These are phyloP conservation scores for Schizosaccharomyces japonicus DNA, from an alignment of 805 yeast genomes.

Conservation along the genomic window DNA sequence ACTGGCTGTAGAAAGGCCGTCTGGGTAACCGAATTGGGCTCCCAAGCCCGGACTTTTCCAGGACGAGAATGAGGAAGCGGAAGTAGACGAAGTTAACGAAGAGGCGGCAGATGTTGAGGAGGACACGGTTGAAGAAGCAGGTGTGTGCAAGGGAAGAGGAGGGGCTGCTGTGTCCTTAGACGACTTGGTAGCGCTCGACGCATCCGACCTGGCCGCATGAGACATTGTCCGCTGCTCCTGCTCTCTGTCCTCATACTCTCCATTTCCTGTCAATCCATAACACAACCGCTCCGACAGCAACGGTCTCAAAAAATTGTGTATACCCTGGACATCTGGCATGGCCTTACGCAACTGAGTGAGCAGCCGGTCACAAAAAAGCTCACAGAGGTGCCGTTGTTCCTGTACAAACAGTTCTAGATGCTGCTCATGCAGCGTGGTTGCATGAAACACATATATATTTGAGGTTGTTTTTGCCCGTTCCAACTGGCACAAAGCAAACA, in stretches of 20 bases:
- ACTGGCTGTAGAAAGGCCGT: constrained; percentile 48
- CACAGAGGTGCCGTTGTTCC: background rate
- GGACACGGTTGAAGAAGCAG: no score
- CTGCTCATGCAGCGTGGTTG: background rate
- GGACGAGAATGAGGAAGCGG: no score
- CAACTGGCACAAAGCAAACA: background rate
- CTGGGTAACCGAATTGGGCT: constrained; percentile 64
- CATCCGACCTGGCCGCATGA: no score
- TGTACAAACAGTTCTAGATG: background rate
- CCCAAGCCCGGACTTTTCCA: constrained; percentile 94
- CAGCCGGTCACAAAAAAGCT: constrained; percentile 1
- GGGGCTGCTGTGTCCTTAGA: no score
- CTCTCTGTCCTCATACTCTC: no score
- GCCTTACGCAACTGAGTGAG: background rate
- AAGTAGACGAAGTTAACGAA: no score
- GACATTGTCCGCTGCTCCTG: no score
- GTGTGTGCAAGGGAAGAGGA: no score
- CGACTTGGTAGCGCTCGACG: no score
- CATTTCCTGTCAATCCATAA: background rate
- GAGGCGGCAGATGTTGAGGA: no score
- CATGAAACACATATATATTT: background rate
- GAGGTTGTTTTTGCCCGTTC: background rate
- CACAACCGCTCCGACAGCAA: background rate
- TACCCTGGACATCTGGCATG: background rate
- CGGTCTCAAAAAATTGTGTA: background rate